Evolutionary conservation across 495 filamentous ascomycete species (phyloP), one percentile per base, ranked within the genome.

Genomic region (Pyrenula massariospora): DNA sequence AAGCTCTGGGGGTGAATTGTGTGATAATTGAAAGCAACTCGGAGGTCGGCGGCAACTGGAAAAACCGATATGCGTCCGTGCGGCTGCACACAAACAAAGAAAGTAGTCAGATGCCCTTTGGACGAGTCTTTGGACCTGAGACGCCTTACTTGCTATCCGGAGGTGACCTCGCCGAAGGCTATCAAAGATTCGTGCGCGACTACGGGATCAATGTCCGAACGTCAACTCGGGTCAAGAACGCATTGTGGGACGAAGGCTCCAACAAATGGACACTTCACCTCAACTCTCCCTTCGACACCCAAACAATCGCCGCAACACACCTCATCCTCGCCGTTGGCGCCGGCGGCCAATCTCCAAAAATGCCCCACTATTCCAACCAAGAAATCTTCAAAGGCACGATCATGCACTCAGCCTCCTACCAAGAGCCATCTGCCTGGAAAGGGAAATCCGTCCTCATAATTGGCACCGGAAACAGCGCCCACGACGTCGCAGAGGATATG

Each of bases 401-500:
- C 20, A 25, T 74, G 10, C 72, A 75, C 57, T 72, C 71, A 12
- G 62, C 58, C 1, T 48, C 65, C 12, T 77, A 69, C 59, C 66
- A 56, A 48, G 60, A 60, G 24, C 24, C 62, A 10, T 19, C 54
- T n/a, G 15, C 55, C 10, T 73, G 66, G 65, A 64, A 61, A 50
- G 68, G 68, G 11, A 72, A 72, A 54, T 54, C 60, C 50, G 73
- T 68, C 12, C 48, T 76, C 3, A 60, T 78, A 0, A 60, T 77
- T 20, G 74, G 74, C 15, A 72, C 71, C 8, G 74, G 68, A 12
- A 78, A 78, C 56, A 77, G 73, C 19, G 73, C 64, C 0, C 75
- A 77, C 56, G 75, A 78, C 59, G 60, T 77, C 0, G 66, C 73
- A 0, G 69, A 71, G 50, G 72, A 77, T 54, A 73, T 73, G 62